Evolutionary conservation across 2,329 filamentous ascomycete species (phyloP).

Genomic region (Helicocarpus griseus): DNA sequence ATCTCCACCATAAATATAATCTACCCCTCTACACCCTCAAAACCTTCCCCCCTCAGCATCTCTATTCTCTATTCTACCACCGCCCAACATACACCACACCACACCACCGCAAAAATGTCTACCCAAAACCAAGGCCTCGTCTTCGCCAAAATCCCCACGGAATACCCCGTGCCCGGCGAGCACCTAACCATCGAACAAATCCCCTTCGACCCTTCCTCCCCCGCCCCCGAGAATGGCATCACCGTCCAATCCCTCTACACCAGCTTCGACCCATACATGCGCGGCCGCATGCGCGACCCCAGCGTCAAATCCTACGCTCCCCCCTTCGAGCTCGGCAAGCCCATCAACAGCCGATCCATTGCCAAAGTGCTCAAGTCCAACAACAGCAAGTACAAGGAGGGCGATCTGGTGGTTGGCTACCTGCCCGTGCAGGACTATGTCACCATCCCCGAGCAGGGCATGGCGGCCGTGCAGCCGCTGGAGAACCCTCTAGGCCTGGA

Average conservation of each 20-base stretch:
- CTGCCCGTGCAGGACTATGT: slow-evolving; percentile 62
- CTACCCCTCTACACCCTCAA: neutral
- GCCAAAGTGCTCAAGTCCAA: slow-evolving; percentile 63
- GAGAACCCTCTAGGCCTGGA: slow-evolving; percentile 52
- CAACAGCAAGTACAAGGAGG: slow-evolving; percentile 51
- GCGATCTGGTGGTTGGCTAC: slow-evolving; percentile 54
- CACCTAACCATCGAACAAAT: slow-evolving; percentile 58
- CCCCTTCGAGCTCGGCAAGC: slow-evolving; percentile 50
- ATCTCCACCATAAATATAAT: neutral
- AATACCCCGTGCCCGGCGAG: slow-evolving; percentile 59
- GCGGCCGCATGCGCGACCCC: slow-evolving; percentile 63
- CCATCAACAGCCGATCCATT: slow-evolving; percentile 56
- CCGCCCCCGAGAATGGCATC: slow-evolving; percentile 56
- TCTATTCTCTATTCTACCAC: neutral
- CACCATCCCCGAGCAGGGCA: slow-evolving; percentile 41
- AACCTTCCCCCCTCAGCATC: neutral
- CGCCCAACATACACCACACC: neutral
- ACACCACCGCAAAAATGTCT: slow-evolving; percentile 4
- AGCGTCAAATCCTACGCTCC: slow-evolving; percentile 57
- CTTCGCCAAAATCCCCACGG: slow-evolving; percentile 60
- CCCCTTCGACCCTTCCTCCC: slow-evolving; percentile 51
- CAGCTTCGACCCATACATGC: slow-evolving; percentile 78
- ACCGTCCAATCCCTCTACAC: slow-evolving; percentile 61
- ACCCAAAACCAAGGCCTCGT: slow-evolving; percentile 63
- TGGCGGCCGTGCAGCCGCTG: slow-evolving; percentile 31